Evolutionary conservation across 2,329 filamentous ascomycete species (phyloP), one percentile per base, ranked within the genome.

Genomic region (Rutstroemia sydowiana): DNA sequence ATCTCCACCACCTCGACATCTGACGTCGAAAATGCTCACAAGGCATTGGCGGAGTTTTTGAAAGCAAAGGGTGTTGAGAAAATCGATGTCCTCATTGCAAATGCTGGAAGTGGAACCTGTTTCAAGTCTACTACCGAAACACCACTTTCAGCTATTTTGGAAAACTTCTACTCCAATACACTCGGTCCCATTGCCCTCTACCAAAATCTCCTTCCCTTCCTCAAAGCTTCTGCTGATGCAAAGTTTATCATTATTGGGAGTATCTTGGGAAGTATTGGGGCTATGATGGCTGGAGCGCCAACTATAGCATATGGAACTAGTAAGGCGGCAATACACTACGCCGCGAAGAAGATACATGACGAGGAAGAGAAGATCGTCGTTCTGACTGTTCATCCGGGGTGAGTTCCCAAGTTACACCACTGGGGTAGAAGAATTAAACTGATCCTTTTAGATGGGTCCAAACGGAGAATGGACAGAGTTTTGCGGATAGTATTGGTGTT

Each of bases 1-100:
- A 57, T 62, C 1, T 1, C 59, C 55, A 10, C 57, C 57, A 21
- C 68, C 65, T 5, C 61, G 66, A 1, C 48, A 58, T 23, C 11
- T 2, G 30, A 36, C 5, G 26, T 36, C 5, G 28, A n/a, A 23
- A 23, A 6, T 9, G 20, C 44, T 8, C 44, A 45, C 18, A n/a
- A 26, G 6, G 31, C 31, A 26, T 2, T 57, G 58, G 0, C 31
- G 46, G 3, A 31, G 34, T 10, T 9, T 50, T 66, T 42, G 42
- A 5, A 31, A 1, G 6, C 18, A 0, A 20, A 56, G 16, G 66
- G 65, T 3, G 71, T 79, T 53, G 57, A 62, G 6, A 61, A 67
- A 26, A 59, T 79, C 1, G 73, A 81, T 55, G 61, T 75, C 8
- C 65, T 80, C 3, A 71, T 81, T 50, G 71, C 74, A 37, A 79